These are phyloP conservation scores for Leptoxyphium fumago DNA, from an alignment of 2,329 filamentous ascomycete genomes.

Conservation along the genomic window DNA sequence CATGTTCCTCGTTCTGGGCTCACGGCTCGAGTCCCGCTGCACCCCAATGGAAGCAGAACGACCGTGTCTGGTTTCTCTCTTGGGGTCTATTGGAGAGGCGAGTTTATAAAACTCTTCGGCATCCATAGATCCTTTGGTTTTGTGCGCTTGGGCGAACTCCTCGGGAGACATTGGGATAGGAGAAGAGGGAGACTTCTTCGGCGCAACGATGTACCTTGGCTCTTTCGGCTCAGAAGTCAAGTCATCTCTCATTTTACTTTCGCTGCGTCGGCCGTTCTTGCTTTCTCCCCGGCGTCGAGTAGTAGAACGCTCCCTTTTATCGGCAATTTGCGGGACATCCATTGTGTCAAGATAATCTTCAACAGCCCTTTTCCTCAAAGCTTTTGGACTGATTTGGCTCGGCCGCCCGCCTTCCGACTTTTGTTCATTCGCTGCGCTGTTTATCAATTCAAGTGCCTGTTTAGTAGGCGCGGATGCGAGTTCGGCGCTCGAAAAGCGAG, in stretches of 20 bases:
- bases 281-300: conserved; percentile 32
- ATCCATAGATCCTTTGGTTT: conserved; percentile 31
- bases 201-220: conserved; percentile 53
- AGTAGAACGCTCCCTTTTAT: conserved; percentile 30
- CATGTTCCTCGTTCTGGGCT: no score
- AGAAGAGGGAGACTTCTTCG: conserved; percentile 79
- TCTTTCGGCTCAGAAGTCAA: conserved; percentile 60
- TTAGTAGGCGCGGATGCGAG: conserved; percentile 7
- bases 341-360: conserved; percentile 80
- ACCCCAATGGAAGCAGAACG: not conserved
- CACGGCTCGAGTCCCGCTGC: no score
- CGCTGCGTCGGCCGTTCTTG: conserved; percentile 22
- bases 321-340: conserved; percentile 46
- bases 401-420: conserved; percentile 1
- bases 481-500: conserved; percentile 18
- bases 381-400: conserved; percentile 35
- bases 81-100: conserved; percentile 17
- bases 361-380: conserved; percentile 49
- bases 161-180: conserved; percentile 91
- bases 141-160: conserved; percentile 41
- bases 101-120: conserved; percentile 34
- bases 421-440: not conserved
- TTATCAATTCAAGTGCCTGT: not conserved
- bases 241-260: conserved; percentile 28
- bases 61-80: not conserved